Conservation (phyloP, 305 asterid species). For the Fraxinus sp. region DNA sequence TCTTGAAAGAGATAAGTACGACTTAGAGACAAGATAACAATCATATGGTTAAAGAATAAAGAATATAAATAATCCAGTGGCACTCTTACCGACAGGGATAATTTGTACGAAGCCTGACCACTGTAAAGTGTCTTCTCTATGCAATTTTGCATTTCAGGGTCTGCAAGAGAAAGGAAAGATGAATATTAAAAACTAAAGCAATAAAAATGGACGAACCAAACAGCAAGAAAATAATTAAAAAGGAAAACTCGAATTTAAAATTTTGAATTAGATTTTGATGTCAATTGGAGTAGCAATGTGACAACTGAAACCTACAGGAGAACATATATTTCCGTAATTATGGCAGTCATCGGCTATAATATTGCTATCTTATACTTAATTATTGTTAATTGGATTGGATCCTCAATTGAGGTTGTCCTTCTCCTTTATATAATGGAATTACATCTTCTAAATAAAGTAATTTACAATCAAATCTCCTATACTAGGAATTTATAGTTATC, state of each 20-base stretch:
- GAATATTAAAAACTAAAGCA: slow-evolving; percentile 1
- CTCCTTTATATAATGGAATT: neutral
- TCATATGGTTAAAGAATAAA: slow-evolving; percentile 1
- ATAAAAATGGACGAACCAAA: slow-evolving; percentile 15
- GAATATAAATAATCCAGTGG: neutral
- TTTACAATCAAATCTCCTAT: neutral
- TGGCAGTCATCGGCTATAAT: neutral
- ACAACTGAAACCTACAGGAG: neutral
- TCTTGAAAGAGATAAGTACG: slow-evolving; percentile 3
- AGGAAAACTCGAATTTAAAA: neutral
- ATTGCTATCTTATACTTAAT: neutral
- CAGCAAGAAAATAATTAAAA: slow-evolving; percentile 8
- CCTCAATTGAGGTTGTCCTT: neutral
- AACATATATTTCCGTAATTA: neutral
- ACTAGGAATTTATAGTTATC: neutral
- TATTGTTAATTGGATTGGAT: neutral
- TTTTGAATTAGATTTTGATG: neutral
- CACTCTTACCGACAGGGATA: slow-evolving; percentile 72
- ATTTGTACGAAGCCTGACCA: slow-evolving; percentile 80
- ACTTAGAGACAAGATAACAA: slow-evolving; percentile 4
- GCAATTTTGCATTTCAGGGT: slow-evolving; percentile 71
- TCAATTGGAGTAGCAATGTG: neutral
- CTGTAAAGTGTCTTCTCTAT: slow-evolving; percentile 61
- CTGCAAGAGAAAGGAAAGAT: slow-evolving; percentile 41
- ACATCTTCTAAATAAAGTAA: neutral